Evolutionary conservation across 2,329 filamentous ascomycete species (phyloP).

Genomic region (Mollisiaceae sp.): DNA sequence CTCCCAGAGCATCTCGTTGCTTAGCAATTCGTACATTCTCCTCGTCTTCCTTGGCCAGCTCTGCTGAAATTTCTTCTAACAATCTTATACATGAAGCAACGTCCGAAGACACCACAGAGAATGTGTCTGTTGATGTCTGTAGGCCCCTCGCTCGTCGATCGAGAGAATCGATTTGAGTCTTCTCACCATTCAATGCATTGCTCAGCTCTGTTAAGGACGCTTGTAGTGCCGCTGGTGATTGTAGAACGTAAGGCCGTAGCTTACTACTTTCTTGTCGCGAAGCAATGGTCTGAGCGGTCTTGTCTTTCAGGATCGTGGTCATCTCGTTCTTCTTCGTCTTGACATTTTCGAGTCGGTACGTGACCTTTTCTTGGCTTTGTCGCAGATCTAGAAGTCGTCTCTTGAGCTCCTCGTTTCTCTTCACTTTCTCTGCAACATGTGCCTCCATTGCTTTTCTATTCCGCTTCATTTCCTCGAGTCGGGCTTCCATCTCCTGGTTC

Average conservation of each 20-base stretch:
- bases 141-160: constrained; percentile 88
- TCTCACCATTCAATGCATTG: constrained; percentile 77
- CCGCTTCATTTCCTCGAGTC: constrained; percentile 79
- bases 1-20: constrained; percentile 85
- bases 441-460: constrained; percentile 82
- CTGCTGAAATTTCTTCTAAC: constrained; percentile 83
- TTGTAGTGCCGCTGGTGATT: constrained; percentile 85
- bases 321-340: constrained; percentile 81
- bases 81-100: constrained; percentile 88
- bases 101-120: constrained; percentile 81
- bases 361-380: constrained; percentile 81
- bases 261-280: constrained; percentile 87
- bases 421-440: constrained; percentile 82
- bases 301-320: constrained; percentile 73
- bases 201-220: constrained; percentile 81
- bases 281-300: constrained; percentile 70
- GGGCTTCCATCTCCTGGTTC: constrained; percentile 85
- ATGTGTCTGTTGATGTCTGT: constrained; percentile 91
- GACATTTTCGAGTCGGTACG: constrained; percentile 80
- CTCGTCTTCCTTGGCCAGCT: constrained; percentile 89
- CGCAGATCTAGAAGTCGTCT: constrained; percentile 79
- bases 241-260: constrained; percentile 87
- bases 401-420: constrained; percentile 86
- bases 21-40: constrained; percentile 79
- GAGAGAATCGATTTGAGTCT: constrained; percentile 82